Percentiles rank a stretch among this genome's conserved stretches.
phyloP scores from a whole-genome alignment of 2,329 filamentous ascomycete species.

The Phaeosphaeria sp. region DNA sequence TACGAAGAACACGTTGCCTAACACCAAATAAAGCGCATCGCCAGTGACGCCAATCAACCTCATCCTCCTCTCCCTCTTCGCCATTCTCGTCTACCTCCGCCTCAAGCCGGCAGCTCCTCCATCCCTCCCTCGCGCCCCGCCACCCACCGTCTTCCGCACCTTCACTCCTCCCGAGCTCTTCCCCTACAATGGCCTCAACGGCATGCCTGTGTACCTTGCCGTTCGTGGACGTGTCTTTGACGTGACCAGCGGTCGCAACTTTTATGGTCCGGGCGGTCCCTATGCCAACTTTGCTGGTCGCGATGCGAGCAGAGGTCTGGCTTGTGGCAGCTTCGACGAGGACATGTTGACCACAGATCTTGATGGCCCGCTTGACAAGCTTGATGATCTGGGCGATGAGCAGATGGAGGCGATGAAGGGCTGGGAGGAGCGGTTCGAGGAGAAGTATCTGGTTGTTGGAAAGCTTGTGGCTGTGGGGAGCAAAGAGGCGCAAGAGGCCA shows the following conservation, averaged over 20 bases:
- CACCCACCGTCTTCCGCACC: constrained; percentile 83
- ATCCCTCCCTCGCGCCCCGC: constrained; percentile 61
- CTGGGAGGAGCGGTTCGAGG: constrained; percentile 91
- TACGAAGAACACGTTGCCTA: constrained; percentile 14
- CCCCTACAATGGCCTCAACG: constrained; percentile 79
- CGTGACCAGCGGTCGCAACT: constrained; percentile 83
- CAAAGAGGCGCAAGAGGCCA: constrained; percentile 57
- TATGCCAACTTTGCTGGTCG: constrained; percentile 96
- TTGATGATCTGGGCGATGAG: constrained; percentile 74
- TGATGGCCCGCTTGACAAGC: constrained; percentile 78
- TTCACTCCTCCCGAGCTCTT: constrained; percentile 85
- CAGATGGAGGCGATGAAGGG: constrained; percentile 83
- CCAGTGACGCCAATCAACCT: constrained; percentile 67
- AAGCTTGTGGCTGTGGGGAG: constrained; percentile 73
- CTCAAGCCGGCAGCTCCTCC: constrained; percentile 61
- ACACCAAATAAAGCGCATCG: constrained; percentile 52
- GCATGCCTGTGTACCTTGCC: constrained; percentile 82
- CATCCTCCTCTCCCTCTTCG: constrained; percentile 64
- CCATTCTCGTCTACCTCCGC: constrained; percentile 64
- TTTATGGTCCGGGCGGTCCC: constrained; percentile 93
- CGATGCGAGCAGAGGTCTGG: constrained; percentile 86
- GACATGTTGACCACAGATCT: constrained; percentile 94
- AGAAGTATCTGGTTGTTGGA: constrained; percentile 96
- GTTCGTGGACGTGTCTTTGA: constrained; percentile 93
- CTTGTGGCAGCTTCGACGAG: constrained; percentile 90